Evolutionary conservation across 345 rosid species (phyloP).

Genomic region (Bruguiera parviflora): DNA sequence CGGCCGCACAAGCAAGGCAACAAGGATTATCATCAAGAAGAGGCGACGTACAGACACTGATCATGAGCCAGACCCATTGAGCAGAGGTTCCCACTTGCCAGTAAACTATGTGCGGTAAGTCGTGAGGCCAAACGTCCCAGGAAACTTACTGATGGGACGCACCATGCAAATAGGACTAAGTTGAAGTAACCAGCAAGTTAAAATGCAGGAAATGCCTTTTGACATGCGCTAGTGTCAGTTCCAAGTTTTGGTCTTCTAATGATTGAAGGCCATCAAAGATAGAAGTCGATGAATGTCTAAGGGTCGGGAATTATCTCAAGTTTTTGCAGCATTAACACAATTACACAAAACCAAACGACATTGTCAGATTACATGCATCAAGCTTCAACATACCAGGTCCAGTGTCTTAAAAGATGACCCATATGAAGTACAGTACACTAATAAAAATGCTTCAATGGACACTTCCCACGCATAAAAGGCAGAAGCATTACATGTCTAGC

Average conservation of each 20-base stretch:
- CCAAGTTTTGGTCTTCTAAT: not conserved
- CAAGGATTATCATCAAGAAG: too few species aligned
- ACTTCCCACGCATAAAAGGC: conserved; percentile 25
- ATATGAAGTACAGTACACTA: conserved; percentile 19
- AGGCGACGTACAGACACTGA: too few species aligned
- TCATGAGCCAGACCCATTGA: too few species aligned
- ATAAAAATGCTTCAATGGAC: conserved; percentile 17
- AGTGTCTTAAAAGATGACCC: conserved; percentile 20
- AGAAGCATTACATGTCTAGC: conserved; percentile 33
- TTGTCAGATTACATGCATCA: conserved; percentile 25
- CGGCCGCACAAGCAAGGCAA: too few species aligned
- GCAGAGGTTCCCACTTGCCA: too few species aligned
- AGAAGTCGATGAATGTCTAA: not conserved
- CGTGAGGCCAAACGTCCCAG: too few species aligned
- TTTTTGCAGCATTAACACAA: conserved; percentile 15
- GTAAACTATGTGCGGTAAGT: too few species aligned
- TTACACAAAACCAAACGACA: conserved; percentile 18
- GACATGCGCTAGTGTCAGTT: too few species aligned
- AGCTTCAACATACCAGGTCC: conserved; percentile 21
- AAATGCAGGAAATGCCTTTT: too few species aligned
- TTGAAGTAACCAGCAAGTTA: too few species aligned
- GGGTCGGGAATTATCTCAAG: conserved; percentile 5
- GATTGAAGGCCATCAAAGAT: not conserved
- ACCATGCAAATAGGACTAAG: too few species aligned
- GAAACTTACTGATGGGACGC: too few species aligned